Percentiles rank a stretch among this genome's conserved stretches.
Conservation (phyloP, 495 filamentous ascomycete species). For the Immersiella caudata region DNA sequence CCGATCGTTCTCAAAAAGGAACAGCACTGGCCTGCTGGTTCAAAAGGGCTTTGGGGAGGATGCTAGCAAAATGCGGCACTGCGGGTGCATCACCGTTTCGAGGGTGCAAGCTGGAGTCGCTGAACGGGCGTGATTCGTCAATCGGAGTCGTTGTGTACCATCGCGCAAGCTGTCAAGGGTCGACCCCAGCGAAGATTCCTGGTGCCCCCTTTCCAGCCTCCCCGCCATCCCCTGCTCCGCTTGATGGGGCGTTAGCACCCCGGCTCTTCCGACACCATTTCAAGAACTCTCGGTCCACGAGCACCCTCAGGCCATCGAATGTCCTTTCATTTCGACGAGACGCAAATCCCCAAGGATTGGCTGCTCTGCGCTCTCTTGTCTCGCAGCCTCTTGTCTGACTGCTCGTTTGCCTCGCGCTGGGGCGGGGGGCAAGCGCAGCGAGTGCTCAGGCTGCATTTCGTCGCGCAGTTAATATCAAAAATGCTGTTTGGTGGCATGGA, state of each 20-base stretch:
- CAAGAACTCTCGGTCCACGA: background rate
- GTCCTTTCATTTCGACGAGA: constrained; percentile 24
- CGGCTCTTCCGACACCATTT: background rate
- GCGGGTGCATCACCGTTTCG: constrained; percentile 17
- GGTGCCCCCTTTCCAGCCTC: constrained; percentile 22
- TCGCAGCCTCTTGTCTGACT: too few relatives aligned
- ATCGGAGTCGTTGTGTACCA: constrained; percentile 9
- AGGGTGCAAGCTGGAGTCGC: constrained; percentile 19
- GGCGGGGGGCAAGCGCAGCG: background rate
- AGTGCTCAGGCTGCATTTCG: constrained; percentile 4
- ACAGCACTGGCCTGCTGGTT: constrained; percentile 6
- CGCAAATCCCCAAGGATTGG: constrained; percentile 6
- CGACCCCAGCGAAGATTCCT: background rate
- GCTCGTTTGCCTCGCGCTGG: background rate
- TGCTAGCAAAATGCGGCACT: background rate
- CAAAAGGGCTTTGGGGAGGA: constrained; percentile 1
- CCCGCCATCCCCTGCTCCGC: constrained; percentile 7
- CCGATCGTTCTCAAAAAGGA: constrained; percentile 2
- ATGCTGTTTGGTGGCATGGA: background rate
- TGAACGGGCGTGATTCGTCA: constrained; percentile 21
- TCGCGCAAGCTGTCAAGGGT: constrained; percentile 20
- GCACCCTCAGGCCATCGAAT: constrained; percentile 1
- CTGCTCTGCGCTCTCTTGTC: too few relatives aligned
- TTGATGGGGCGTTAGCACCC: constrained; percentile 6
- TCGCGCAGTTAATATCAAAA: constrained; percentile 4